phyloP scores from a whole-genome alignment of 208 protist genomes.

The Wallacemonas sp. region DNA sequence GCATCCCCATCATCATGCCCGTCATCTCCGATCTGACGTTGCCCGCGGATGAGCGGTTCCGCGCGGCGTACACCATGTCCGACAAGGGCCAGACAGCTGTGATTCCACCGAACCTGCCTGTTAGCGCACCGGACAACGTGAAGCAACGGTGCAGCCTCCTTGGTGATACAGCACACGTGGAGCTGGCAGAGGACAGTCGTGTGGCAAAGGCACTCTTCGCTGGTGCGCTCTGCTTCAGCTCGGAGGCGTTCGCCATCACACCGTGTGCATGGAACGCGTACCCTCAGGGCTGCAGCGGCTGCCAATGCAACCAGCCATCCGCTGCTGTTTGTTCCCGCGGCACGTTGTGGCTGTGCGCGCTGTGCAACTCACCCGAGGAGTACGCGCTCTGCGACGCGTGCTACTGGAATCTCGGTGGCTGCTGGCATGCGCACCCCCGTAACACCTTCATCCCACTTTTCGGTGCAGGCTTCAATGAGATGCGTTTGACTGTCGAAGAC shows the following conservation, averaged over 20 bases:
- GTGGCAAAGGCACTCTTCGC: neutral
- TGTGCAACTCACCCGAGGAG: neutral
- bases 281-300: neutral
- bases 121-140: neutral
- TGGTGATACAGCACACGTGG: neutral
- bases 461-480: neutral
- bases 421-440: neutral
- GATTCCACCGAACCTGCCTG: neutral
- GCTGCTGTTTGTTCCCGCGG: neutral
- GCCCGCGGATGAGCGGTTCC: neutral
- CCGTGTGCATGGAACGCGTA: neutral
- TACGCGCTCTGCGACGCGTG: neutral
- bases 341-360: neutral
- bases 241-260: constrained; percentile 1
- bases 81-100: constrained; percentile 3
- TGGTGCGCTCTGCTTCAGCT: constrained; percentile 3
- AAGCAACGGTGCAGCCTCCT: neutral
- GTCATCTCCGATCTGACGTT: neutral
- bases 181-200: neutral
- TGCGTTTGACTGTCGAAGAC: neutral
- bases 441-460: neutral
- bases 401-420: neutral
- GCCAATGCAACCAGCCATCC: neutral
- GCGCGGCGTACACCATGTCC: constrained; percentile 1
- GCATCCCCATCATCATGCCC: neutral